Evolutionary conservation across 2,329 filamentous ascomycete species (phyloP).

Genomic region (Samsoniella hepiali): DNA sequence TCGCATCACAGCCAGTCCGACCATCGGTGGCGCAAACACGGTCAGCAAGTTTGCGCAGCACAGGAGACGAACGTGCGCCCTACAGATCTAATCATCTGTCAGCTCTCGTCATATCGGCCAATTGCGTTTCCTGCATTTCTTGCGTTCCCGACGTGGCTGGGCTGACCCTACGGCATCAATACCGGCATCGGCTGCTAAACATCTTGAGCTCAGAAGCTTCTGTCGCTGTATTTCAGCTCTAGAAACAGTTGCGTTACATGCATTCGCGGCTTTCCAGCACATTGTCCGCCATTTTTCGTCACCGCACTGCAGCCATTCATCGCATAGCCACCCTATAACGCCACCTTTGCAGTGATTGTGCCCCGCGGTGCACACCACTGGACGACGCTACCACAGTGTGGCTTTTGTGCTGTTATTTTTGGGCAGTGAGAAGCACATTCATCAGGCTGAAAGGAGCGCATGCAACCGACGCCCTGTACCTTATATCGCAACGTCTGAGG

Average conservation of each 20-base stretch:
- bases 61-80: background rate
- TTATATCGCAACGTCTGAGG: background rate
- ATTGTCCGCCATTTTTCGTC: background rate
- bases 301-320: conserved; percentile 8
- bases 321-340: conserved; percentile 16
- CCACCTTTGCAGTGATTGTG: conserved; percentile 4
- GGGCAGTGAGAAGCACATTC: background rate
- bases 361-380: conserved; percentile 11
- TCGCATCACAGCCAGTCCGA: background rate
- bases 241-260: background rate
- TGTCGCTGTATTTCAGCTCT: background rate
- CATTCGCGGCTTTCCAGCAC: background rate
- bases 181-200: background rate
- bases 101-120: background rate
- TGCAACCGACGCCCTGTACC: background rate
- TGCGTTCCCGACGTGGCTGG: background rate
- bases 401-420: conserved; percentile 7
- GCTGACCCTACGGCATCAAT: background rate
- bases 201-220: background rate
- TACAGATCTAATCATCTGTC: conserved; percentile 5
- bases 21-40: background rate
- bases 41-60: conserved; percentile 11
- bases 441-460: conserved; percentile 14
- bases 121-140: background rate
- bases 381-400: conserved; percentile 1